Evolutionary conservation across 192 early-diverging fungal species (phyloP), one percentile per base, ranked within the genome.

Genomic region (Podila minutissima): DNA sequence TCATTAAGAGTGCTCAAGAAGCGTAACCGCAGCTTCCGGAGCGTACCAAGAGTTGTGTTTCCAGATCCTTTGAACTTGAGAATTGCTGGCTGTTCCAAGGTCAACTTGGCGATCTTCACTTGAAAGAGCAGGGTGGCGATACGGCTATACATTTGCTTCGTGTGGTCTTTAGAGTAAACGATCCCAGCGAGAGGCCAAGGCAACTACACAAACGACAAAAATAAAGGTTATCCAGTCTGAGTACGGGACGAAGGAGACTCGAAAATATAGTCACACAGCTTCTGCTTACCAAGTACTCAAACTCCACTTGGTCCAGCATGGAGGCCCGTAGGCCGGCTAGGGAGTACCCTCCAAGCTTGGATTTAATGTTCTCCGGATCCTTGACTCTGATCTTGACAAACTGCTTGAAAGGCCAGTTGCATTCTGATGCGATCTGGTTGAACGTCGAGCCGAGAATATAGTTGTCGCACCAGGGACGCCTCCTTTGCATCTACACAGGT

Each of bases 141-240:
- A 6, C 77, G 77, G 32, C 66, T 51, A 38, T 73, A 81, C 77
- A 73, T 81, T 5, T 28, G 51, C 41, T 69, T 81, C 35, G 71
- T 59, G 28, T 61, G 53, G 5, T 62, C 70, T 1, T 66, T 66
- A 6, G 77, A 69, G 29, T 81, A 81, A 6, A 72, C 7, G 15
- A 81, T 57, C 9, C 77, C 71, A 3, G 53, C 28, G n/a, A 81
- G 57, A 13, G 77, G 77, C 77, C 77, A 81, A 4, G 77, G 77
- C 3, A 81, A 35, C 71, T 81, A 5, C 11, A 10, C 60, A 4
- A 35, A 46, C 0, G 37, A 3, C 11, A 59, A 46, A 59, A 9
- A 32, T 1, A 50, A 10, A n/a, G 15, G 1, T 0, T 13, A 22
- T 1, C 10, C 5, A 2, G 26, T 2, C 6, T 26, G 1, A 13